These are phyloP conservation scores for Conringia planisiliqua DNA, from an alignment of 345 rosid species.

Conservation along the genomic window DNA sequence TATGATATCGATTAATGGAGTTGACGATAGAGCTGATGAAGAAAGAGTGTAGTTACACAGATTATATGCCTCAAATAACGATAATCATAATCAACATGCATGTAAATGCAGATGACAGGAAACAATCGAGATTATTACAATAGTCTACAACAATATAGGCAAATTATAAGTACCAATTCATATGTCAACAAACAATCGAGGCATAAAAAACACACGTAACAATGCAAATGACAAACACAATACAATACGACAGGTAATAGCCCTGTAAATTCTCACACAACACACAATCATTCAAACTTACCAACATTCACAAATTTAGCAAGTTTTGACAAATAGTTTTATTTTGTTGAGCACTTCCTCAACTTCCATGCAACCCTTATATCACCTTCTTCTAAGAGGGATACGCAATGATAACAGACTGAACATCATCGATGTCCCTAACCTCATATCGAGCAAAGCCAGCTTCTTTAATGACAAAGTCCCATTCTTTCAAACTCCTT, in stretches of 20 bases:
- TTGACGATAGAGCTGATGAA: no score
- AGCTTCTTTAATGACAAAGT: slow-evolving; percentile 43
- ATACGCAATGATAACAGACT: slow-evolving; percentile 50
- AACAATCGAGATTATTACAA: no score
- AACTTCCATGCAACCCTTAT: background rate
- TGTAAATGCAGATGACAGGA: no score
- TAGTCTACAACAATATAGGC: background rate
- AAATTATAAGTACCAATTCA: background rate
- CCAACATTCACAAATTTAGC: background rate
- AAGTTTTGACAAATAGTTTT: background rate
- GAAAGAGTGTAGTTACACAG: no score
- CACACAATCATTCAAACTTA: background rate
- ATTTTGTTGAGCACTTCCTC: background rate
- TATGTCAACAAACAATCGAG: no score
- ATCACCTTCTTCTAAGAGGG: slow-evolving; percentile 4
- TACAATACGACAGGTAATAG: background rate
- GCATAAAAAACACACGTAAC: background rate
- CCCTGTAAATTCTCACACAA: background rate
- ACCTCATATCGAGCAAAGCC: slow-evolving; percentile 48
- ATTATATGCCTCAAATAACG: no score
- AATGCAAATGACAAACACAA: background rate
- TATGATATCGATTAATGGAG: no score
- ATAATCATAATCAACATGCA: no score
- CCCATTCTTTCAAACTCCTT: slow-evolving; percentile 63
- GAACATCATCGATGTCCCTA: slow-evolving; percentile 39